These are phyloP conservation scores for Globisporangium radiosum DNA, from an alignment of 352 stramenopile species.

Conservation along the genomic window DNA sequence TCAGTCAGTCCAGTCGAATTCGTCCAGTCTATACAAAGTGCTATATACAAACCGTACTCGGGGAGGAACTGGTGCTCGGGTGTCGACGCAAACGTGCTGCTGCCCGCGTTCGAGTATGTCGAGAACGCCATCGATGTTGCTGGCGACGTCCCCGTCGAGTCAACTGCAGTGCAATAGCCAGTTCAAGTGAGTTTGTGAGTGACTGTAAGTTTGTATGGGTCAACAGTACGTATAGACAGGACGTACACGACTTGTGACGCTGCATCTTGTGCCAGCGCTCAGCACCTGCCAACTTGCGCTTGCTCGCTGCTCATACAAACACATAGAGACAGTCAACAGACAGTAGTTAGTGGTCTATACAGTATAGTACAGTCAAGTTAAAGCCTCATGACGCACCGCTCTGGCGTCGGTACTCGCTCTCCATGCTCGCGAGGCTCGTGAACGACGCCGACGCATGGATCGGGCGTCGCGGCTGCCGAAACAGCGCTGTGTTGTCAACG, in stretches of 20 bases:
- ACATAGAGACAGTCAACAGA: neutral
- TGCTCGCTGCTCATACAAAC: conserved; percentile 28
- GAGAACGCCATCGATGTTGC: conserved; percentile 36
- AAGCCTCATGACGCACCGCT: conserved; percentile 19
- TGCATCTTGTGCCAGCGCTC: conserved; percentile 69
- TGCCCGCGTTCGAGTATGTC: conserved; percentile 11
- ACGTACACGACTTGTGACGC: conserved; percentile 39
- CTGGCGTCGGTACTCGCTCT: conserved; percentile 49
- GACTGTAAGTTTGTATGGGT: too few relatives aligned
- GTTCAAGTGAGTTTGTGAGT: neutral
- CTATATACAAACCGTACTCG: conserved; percentile 24
- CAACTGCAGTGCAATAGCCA: conserved; percentile 15
- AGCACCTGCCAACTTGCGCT: conserved; percentile 46
- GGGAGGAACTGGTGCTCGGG: conserved; percentile 38
- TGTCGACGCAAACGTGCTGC: conserved; percentile 26
- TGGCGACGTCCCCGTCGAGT: conserved; percentile 46
- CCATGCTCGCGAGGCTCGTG: conserved; percentile 68
- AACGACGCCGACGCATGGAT: conserved; percentile 69
- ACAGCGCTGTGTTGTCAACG: conserved; percentile 16
- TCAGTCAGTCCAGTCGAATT: too few relatives aligned
- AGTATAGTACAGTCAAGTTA: neutral
- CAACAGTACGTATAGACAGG: too few relatives aligned
- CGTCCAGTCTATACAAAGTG: too few relatives aligned
- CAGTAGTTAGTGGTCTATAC: neutral
- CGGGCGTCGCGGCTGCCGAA: conserved; percentile 23